Evolutionary conservation across 768 basidiomycete species (phyloP).

Genomic region (Mycena metata): DNA sequence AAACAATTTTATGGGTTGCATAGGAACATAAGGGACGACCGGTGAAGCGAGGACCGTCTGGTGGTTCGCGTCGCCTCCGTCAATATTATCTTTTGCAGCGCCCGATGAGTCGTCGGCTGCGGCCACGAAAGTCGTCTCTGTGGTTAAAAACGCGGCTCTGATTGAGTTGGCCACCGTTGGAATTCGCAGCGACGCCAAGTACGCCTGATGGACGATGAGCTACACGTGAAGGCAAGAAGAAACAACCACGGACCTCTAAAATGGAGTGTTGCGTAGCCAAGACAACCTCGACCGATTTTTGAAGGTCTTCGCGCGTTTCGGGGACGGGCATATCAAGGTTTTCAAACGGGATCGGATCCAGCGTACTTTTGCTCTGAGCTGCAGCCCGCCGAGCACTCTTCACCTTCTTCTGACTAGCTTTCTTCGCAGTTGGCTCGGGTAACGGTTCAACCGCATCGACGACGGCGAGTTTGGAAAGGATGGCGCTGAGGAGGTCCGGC

Average conservation of each 20-base stretch:
- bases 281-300: constrained; percentile 13
- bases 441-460: constrained; percentile 6
- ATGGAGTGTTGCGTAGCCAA: constrained; percentile 31
- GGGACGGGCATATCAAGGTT: constrained; percentile 26
- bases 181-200: constrained; percentile 30
- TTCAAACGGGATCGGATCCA: constrained; percentile 49
- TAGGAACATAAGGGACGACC: neutral
- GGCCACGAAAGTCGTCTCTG: neutral
- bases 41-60: neutral
- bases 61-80: neutral
- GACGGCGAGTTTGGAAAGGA: constrained; percentile 1
- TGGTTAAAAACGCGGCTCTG: constrained; percentile 13
- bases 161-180: constrained; percentile 23
- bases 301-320: constrained; percentile 15
- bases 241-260: constrained; percentile 14
- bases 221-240: neutral
- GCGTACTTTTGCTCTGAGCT: constrained; percentile 18
- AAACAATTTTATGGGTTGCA: constrained; percentile 28
- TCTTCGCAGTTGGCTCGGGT: constrained; percentile 24
- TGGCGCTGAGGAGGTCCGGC: constrained; percentile 2
- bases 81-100: neutral
- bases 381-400: constrained; percentile 33
- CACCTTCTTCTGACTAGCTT: constrained; percentile 45
- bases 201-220: constrained; percentile 15
- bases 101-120: neutral